A percentile compares a stretch with the other conserved stretches of the same genome.
phyloP scores from a whole-genome alignment of 2,329 filamentous ascomycete species.

The Nigrograna mackinnonii region DNA sequence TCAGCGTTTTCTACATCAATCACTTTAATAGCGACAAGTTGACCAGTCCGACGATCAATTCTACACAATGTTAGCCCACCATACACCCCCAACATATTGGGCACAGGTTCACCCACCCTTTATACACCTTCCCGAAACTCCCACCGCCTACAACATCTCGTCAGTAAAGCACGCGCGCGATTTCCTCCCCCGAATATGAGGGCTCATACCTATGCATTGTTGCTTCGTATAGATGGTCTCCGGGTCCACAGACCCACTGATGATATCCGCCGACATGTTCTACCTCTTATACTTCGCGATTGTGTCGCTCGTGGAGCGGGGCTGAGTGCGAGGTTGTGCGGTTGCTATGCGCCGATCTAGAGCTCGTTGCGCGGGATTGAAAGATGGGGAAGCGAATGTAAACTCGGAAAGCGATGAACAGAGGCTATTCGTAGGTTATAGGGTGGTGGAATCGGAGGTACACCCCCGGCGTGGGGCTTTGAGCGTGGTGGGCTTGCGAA shows the following conservation, averaged over 20 bases:
- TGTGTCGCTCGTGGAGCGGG: no score
- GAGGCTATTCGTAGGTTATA: no score
- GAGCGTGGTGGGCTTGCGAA: no score
- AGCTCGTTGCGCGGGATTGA: not conserved
- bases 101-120: conserved; percentile 69
- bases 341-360: not conserved
- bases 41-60: conserved; percentile 89
- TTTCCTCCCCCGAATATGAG: no score
- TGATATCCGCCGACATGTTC: conserved; percentile 20
- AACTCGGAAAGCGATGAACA: no score
- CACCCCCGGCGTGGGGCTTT: no score
- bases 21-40: conserved; percentile 95
- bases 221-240: conserved; percentile 88
- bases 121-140: conserved; percentile 98
- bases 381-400: no score
- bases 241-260: conserved; percentile 70
- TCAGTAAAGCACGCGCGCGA: conserved; percentile 7
- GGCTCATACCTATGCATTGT: conserved; percentile 47
- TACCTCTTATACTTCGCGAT: no score
- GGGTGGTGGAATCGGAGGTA: no score
- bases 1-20: conserved; percentile 99
- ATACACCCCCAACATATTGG: not conserved
- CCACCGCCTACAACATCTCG: conserved; percentile 71
- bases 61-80: conserved; percentile 46
- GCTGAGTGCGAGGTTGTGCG: not conserved